Evolutionary conservation across 495 filamentous ascomycete genomes (phyloP).

Genomic region (Penicillium verhagenii): DNA sequence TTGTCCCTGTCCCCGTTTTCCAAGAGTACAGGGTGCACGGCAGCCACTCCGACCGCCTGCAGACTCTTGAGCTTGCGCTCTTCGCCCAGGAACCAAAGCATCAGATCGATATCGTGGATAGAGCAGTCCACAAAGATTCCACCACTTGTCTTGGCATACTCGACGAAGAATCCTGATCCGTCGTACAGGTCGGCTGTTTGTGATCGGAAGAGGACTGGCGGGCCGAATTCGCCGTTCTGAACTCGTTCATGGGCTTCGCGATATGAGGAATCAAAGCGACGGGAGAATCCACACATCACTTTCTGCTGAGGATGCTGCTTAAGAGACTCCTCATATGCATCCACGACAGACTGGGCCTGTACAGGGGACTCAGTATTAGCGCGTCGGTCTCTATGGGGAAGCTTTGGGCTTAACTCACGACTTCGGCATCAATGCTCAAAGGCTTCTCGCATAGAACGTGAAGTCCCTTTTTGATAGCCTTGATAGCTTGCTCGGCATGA

Average conservation of each 20-base stretch:
- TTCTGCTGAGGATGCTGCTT: conserved; percentile 20
- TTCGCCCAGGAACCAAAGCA: conserved; percentile 43
- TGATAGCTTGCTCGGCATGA: conserved; percentile 47
- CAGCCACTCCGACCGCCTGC: conserved; percentile 23
- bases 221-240: conserved; percentile 33
- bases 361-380: background rate
- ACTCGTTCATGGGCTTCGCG: conserved; percentile 21
- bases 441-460: conserved; percentile 56
- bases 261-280: conserved; percentile 51
- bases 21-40: conserved; percentile 28
- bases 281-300: conserved; percentile 51
- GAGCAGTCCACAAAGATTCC: conserved; percentile 50
- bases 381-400: too few species aligned
- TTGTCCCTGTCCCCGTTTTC: conserved; percentile 29
- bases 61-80: conserved; percentile 26
- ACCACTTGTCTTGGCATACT: conserved; percentile 40
- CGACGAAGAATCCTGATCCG: conserved; percentile 45
- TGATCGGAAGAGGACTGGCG: conserved; percentile 42
- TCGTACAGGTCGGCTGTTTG: conserved; percentile 45
- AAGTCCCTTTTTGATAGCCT: conserved; percentile 43
- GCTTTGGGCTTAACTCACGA: too few species aligned
- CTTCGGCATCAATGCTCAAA: conserved; percentile 40
- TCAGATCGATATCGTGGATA: conserved; percentile 50
- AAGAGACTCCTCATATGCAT: background rate
- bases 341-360: background rate